Evolutionary conservation across 208 protist species (phyloP).

Genomic region (Perkinsela sp.): DNA sequence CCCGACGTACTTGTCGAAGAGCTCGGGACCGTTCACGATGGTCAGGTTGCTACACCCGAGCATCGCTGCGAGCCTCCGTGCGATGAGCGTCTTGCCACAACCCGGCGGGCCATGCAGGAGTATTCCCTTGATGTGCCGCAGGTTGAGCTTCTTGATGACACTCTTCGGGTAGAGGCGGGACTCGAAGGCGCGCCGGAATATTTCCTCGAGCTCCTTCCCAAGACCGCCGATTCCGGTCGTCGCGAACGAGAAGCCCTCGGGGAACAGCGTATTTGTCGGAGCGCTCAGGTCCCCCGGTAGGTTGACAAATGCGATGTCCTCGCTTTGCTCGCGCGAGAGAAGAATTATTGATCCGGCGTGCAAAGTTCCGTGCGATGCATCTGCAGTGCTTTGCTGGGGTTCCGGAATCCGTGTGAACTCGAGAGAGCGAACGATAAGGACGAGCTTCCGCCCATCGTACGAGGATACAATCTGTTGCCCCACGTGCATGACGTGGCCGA

Average conservation of each 20-base stretch:
- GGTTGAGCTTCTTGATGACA: constrained; percentile 76
- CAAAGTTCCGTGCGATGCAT: not conserved
- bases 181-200: constrained; percentile 94
- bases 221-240: constrained; percentile 74
- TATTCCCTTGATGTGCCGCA: constrained; percentile 93
- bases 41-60: constrained; percentile 84
- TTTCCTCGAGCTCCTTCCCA: constrained; percentile 74
- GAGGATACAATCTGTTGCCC: not conserved
- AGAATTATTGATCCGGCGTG: not conserved
- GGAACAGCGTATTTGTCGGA: not conserved
- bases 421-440: not conserved
- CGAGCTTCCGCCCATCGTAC: not conserved
- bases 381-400: no score
- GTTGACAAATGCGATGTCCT: not conserved
- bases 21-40: constrained; percentile 89
- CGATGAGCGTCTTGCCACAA: constrained; percentile 98
- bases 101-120: constrained; percentile 93
- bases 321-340: not conserved
- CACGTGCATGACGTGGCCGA: not conserved
- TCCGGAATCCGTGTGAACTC: not conserved
- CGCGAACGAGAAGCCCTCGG: not conserved
- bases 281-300: not conserved
- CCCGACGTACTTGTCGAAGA: constrained; percentile 96
- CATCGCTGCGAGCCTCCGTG: constrained; percentile 96
- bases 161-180: constrained; percentile 79